Evolutionary conservation across 192 early-diverging fungal species (phyloP).

Genomic region (Blastocladiella britannica): DNA sequence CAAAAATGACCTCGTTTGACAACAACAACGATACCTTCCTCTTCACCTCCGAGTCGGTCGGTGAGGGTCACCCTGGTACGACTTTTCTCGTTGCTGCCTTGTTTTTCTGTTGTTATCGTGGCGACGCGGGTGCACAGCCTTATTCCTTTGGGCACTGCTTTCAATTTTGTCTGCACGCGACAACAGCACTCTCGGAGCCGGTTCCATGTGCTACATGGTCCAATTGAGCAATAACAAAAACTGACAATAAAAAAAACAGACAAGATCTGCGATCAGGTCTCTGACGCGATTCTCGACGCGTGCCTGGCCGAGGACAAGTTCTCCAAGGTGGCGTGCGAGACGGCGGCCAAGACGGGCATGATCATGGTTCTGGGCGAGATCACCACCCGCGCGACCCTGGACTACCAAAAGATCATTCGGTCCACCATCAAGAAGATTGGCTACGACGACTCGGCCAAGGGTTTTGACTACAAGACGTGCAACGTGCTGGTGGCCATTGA

Average conservation of each 20-base stretch:
- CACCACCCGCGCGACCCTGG: conserved; percentile 89
- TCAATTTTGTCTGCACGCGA: conserved; percentile 4
- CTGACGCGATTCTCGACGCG: conserved; percentile 95
- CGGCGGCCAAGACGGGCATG: conserved; percentile 99
- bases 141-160: too few relatives aligned
- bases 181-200: too few relatives aligned
- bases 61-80: conserved; percentile 93
- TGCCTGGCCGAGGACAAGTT: conserved; percentile 79
- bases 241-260: too few relatives aligned
- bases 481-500: conserved; percentile 99
- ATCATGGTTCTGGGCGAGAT: conserved; percentile 99
- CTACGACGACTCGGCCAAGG: conserved; percentile 96
- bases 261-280: conserved; percentile 99
- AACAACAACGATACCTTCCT: conserved; percentile 78
- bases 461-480: conserved; percentile 99
- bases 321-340: conserved; percentile 99
- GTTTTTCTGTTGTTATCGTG: too few relatives aligned
- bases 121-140: too few relatives aligned
- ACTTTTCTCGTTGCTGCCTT: conserved; percentile 7
- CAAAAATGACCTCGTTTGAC: too few relatives aligned
- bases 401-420: conserved; percentile 99
- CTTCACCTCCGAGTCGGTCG: conserved; percentile 99
- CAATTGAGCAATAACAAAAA: too few relatives aligned
- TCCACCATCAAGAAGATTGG: conserved; percentile 97
- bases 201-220: too few relatives aligned